Percentiles rank a stretch among this genome's conserved stretches.
phyloP scores from a whole-genome alignment of 1,284 basidiomycete species.

The Cystobasidium sp. region DNA sequence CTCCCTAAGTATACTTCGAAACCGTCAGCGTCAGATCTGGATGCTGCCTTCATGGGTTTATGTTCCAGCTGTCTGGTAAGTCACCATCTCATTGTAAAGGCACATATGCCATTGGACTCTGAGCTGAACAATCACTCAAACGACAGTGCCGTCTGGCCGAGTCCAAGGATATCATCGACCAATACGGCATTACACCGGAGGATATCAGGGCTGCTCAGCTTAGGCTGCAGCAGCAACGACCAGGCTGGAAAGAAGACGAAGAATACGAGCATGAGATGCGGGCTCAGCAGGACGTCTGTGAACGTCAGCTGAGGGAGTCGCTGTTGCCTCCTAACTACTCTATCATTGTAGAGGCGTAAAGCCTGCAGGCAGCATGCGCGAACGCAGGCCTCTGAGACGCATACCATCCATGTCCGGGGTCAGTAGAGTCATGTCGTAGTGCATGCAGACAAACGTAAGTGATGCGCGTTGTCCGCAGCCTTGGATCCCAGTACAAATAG shows the following conservation, averaged over 20 bases:
- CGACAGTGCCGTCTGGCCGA: conserved; percentile 10
- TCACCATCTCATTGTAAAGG: background rate
- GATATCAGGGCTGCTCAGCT: conserved; percentile 21
- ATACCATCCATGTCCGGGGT: too few relatives aligned
- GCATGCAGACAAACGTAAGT: too few relatives aligned
- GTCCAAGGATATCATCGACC: conserved; percentile 13
- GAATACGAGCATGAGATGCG: conserved; percentile 6
- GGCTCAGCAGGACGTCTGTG: background rate
- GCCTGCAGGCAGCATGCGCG: too few relatives aligned
- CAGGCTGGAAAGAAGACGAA: conserved; percentile 19
- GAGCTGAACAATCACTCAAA: too few relatives aligned
- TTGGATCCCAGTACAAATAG: too few relatives aligned
- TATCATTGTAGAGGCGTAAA: too few relatives aligned
- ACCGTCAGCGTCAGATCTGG: conserved; percentile 17
- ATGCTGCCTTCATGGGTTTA: conserved; percentile 17
- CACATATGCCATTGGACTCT: background rate
- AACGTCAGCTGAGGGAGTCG: background rate
- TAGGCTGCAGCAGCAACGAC: background rate
- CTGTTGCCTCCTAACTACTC: too few relatives aligned
- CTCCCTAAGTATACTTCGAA: conserved; percentile 24
- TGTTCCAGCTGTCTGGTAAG: conserved; percentile 33
- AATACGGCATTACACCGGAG: conserved; percentile 22
- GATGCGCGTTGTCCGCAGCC: too few relatives aligned
- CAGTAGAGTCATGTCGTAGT: too few relatives aligned
- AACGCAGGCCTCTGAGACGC: too few relatives aligned